Percentiles rank a stretch among this genome's conserved stretches.
Evolutionary conservation across 1,284 basidiomycete species (phyloP).

Genomic region (Fomes fomentarius): DNA sequence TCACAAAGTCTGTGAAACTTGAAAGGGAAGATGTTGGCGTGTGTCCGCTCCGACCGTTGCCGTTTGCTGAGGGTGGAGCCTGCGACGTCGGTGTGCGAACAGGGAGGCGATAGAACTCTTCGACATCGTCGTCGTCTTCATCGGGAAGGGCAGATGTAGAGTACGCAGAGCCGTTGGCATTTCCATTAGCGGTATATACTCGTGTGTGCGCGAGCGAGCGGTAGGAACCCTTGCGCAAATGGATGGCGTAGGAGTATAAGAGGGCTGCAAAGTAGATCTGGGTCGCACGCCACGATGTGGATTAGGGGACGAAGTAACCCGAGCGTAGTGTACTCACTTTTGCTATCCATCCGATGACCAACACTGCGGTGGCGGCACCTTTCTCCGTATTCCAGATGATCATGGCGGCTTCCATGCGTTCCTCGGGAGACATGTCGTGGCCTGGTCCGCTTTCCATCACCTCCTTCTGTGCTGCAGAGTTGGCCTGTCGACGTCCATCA

Average conservation of each 20-base stretch:
- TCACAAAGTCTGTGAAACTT: slow-evolving; percentile 62
- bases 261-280: slow-evolving; percentile 93
- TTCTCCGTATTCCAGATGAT: slow-evolving; percentile 92
- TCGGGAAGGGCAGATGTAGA: slow-evolving; percentile 38
- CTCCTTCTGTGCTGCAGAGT: slow-evolving; percentile 86
- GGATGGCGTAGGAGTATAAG: slow-evolving; percentile 93
- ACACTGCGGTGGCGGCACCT: slow-evolving; percentile 75
- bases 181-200: slow-evolving; percentile 27
- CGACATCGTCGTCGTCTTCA: slow-evolving; percentile 57
- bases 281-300: neutral
- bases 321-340: slow-evolving; percentile 66
- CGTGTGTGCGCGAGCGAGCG: slow-evolving; percentile 76
- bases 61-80: slow-evolving; percentile 22
- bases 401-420: slow-evolving; percentile 73
- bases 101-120: slow-evolving; percentile 69
- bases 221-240: slow-evolving; percentile 92
- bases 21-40: slow-evolving; percentile 39
- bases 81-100: slow-evolving; percentile 42
- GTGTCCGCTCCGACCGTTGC: slow-evolving; percentile 23
- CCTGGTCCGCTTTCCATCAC: slow-evolving; percentile 65
- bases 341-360: slow-evolving; percentile 83
- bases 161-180: slow-evolving; percentile 20
- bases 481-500: slow-evolving; percentile 79
- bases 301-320: neutral
- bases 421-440: slow-evolving; percentile 60